Evolutionary conservation across 2,329 filamentous ascomycete species (phyloP).

Genomic region (Rosellinia necatrix): DNA sequence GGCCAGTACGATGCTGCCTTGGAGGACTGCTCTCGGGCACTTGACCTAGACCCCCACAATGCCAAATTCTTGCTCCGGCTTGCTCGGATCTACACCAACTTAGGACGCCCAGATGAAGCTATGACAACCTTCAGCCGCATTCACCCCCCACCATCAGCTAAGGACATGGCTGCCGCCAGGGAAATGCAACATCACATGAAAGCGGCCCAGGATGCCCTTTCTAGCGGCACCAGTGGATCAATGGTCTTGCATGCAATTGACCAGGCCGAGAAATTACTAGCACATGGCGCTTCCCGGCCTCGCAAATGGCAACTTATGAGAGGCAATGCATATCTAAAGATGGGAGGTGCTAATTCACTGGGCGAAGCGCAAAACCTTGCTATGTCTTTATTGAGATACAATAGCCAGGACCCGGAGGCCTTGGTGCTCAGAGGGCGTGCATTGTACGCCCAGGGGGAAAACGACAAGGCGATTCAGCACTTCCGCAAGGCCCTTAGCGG

Average conservation of each 20-base stretch:
- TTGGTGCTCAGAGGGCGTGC: conserved; percentile 86
- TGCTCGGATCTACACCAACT: conserved; percentile 84
- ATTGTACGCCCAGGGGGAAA: conserved; percentile 89
- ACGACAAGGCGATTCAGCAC: conserved; percentile 90
- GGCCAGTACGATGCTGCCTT: conserved; percentile 78
- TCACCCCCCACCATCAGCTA: conserved; percentile 77
- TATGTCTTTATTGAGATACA: conserved; percentile 82
- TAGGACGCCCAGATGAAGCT: conserved; percentile 87
- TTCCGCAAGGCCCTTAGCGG: conserved; percentile 88
- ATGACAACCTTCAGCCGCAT: conserved; percentile 82
- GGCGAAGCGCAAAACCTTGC: conserved; percentile 93
- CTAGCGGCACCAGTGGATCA: conserved; percentile 77
- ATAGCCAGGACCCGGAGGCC: conserved; percentile 91
- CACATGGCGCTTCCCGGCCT: conserved; percentile 74
- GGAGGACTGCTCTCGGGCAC: conserved; percentile 82
- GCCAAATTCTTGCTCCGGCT: conserved; percentile 86
- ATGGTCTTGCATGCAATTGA: conserved; percentile 93
- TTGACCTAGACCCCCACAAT: conserved; percentile 83
- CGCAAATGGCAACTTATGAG: conserved; percentile 94
- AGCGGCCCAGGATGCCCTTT: conserved; percentile 77
- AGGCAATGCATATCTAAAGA: conserved; percentile 88
- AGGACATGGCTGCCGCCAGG: conserved; percentile 81
- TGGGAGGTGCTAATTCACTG: conserved; percentile 85
- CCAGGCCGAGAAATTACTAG: conserved; percentile 82
- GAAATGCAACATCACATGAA: conserved; percentile 83